phyloP scores from a whole-genome alignment of 352 stramenopile species.

The Pythium rishiriense region DNA sequence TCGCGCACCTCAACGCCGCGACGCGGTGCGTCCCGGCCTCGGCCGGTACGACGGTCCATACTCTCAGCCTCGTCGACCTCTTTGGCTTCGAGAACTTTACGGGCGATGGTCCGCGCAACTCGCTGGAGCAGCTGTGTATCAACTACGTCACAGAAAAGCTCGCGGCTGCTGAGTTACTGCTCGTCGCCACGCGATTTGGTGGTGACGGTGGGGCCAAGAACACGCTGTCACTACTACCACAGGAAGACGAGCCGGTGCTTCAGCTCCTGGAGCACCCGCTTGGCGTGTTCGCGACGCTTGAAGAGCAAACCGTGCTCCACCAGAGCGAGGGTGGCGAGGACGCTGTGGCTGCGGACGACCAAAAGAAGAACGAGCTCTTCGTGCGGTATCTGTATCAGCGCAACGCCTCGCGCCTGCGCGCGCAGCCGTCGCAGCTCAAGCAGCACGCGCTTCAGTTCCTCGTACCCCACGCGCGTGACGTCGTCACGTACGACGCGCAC shows the following conservation, averaged over 20 bases:
- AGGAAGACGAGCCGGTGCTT: neutral
- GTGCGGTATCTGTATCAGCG: conserved; percentile 65
- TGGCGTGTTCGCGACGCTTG: conserved; percentile 65
- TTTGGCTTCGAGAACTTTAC: conserved; percentile 77
- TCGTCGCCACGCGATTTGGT: conserved; percentile 6
- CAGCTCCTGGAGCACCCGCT: conserved; percentile 44
- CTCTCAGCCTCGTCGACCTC: conserved; percentile 65
- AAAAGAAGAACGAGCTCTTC: conserved; percentile 70
- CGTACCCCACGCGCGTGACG: conserved; percentile 47
- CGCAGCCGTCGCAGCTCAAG: conserved; percentile 25
- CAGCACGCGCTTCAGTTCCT: conserved; percentile 39
- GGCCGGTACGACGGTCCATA: neutral
- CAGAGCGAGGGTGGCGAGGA: conserved; percentile 41
- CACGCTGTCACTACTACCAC: neutral
- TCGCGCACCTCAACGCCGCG: conserved; percentile 47
- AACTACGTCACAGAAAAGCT: conserved; percentile 86
- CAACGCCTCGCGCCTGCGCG: conserved; percentile 32
- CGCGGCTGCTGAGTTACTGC: conserved; percentile 39
- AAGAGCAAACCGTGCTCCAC: conserved; percentile 67
- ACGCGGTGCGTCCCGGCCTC: conserved; percentile 1
- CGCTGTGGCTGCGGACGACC: conserved; percentile 40
- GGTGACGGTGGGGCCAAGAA: neutral
- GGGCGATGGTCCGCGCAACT: conserved; percentile 38
- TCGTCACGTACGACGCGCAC: conserved; percentile 55
- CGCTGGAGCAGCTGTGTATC: conserved; percentile 77